phyloP scores from a whole-genome alignment of 1,284 basidiomycete genomes.

The Malassezia psittaci region DNA sequence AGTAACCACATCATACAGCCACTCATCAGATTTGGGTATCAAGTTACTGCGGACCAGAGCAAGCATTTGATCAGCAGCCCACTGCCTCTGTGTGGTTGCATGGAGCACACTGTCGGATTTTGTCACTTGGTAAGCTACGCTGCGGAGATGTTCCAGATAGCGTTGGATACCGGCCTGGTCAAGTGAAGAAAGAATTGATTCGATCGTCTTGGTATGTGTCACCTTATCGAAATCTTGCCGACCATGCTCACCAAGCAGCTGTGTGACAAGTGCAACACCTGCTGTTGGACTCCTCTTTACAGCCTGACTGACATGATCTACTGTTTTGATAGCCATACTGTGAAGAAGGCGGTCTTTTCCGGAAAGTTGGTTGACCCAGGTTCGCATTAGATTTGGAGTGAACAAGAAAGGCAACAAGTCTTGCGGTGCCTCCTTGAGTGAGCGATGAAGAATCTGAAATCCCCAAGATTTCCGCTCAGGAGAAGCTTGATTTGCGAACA shows the following conservation, averaged over 20 bases:
- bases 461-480: slow-evolving; percentile 89
- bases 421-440: slow-evolving; percentile 61
- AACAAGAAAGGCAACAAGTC: slow-evolving; percentile 73
- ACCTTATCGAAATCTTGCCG: slow-evolving; percentile 79
- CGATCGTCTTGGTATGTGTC: slow-evolving; percentile 86
- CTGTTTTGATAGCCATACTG: slow-evolving; percentile 58
- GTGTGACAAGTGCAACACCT: slow-evolving; percentile 73
- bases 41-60: slow-evolving; percentile 67
- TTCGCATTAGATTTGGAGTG: slow-evolving; percentile 89
- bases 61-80: slow-evolving; percentile 78
- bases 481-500: slow-evolving; percentile 74
- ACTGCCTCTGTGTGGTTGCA: slow-evolving; percentile 49
- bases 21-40: slow-evolving; percentile 69
- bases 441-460: slow-evolving; percentile 78
- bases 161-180: slow-evolving; percentile 64
- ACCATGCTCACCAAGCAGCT: slow-evolving; percentile 76
- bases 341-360: slow-evolving; percentile 77
- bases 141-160: slow-evolving; percentile 62
- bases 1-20: slow-evolving; percentile 65
- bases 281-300: slow-evolving; percentile 67
- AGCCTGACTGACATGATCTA: slow-evolving; percentile 61
- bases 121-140: slow-evolving; percentile 39
- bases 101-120: slow-evolving; percentile 16
- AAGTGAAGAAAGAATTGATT: slow-evolving; percentile 69
- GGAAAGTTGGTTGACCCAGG: slow-evolving; percentile 89